Percentiles rank a stretch among this genome's conserved stretches.
Evolutionary conservation across 306 rosid species (phyloP).

Genomic region (Vigna unguiculata): DNA sequence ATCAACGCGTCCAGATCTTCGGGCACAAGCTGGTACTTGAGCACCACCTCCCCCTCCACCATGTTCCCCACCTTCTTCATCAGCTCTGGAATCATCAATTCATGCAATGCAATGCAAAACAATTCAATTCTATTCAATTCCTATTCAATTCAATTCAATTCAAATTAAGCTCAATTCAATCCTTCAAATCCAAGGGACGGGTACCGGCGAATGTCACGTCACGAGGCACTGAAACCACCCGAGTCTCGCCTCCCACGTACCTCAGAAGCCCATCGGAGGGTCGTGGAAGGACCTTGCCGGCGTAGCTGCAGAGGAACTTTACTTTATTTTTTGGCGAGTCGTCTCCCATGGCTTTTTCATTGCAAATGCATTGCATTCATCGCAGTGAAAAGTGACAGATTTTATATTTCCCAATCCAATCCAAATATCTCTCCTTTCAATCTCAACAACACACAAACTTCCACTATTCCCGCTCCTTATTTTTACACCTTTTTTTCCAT

Average conservation of each 20-base stretch:
- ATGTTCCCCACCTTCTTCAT: constrained; percentile 62
- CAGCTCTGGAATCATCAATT: constrained; percentile 51
- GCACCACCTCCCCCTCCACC: constrained; percentile 64
- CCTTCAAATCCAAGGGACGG: too few relatives aligned
- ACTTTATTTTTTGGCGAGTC: constrained; percentile 63
- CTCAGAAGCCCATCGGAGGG: constrained; percentile 73
- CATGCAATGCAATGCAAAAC: too few relatives aligned
- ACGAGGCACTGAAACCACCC: constrained; percentile 67
- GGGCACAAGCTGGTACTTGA: constrained; percentile 70
- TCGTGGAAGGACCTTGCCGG: constrained; percentile 82
- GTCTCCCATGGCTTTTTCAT: constrained; percentile 4
- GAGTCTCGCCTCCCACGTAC: constrained; percentile 92
- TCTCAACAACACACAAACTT: not conserved
- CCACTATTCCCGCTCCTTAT: not conserved
- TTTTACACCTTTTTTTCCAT: too few relatives aligned
- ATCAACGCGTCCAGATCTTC: constrained; percentile 80
- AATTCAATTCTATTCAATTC: too few relatives aligned
- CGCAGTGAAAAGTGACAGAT: too few relatives aligned
- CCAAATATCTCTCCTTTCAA: not conserved
- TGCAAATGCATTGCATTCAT: too few relatives aligned
- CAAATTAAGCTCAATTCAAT: too few relatives aligned
- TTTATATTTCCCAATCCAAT: too few relatives aligned
- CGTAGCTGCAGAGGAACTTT: constrained; percentile 85
- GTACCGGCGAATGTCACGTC: not conserved
- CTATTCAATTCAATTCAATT: too few relatives aligned